Percentiles rank a stretch among this genome's conserved stretches.
phyloP scores from a whole-genome alignment of 805 yeast species.

The Ogataea methanolica region DNA sequence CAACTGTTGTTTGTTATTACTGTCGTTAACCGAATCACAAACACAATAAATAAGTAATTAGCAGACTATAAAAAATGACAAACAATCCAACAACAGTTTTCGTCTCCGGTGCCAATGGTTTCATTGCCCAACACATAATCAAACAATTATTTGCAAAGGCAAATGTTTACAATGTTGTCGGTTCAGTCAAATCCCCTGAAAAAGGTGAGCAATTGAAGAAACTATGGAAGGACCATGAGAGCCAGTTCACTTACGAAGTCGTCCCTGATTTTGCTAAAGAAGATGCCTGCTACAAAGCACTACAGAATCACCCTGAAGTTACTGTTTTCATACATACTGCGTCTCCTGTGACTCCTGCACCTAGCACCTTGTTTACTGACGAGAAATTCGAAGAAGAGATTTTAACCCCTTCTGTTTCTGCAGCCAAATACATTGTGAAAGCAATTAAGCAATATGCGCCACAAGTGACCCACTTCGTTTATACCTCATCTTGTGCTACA shows the following conservation, averaged over 20 bases:
- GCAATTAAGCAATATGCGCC: constrained; percentile 40
- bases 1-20: too few relatives aligned
- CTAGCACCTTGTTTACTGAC: constrained; percentile 20
- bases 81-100: neutral
- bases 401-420: constrained; percentile 54
- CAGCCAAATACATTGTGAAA: constrained; percentile 45
- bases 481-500: constrained; percentile 53
- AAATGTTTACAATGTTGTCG: constrained; percentile 42
- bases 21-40: too few relatives aligned
- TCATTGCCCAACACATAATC: constrained; percentile 32
- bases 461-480: constrained; percentile 43
- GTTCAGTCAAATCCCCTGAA: constrained; percentile 42
- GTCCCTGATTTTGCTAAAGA: constrained; percentile 32
- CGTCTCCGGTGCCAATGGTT: constrained; percentile 11
- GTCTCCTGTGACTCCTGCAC: constrained; percentile 35
- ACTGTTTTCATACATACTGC: constrained; percentile 47
- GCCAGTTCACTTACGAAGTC: constrained; percentile 23
- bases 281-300: constrained; percentile 45
- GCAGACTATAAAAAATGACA: too few relatives aligned
- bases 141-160: constrained; percentile 30
- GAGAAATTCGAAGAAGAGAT: constrained; percentile 41
- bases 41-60: too few relatives aligned
- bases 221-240: constrained; percentile 15
- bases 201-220: constrained; percentile 37
- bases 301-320: constrained; percentile 37